Percentiles rank a stretch among this genome's conserved stretches.
phyloP scores from a whole-genome alignment of 257 asterid species.

The Scutellaria minor region DNA sequence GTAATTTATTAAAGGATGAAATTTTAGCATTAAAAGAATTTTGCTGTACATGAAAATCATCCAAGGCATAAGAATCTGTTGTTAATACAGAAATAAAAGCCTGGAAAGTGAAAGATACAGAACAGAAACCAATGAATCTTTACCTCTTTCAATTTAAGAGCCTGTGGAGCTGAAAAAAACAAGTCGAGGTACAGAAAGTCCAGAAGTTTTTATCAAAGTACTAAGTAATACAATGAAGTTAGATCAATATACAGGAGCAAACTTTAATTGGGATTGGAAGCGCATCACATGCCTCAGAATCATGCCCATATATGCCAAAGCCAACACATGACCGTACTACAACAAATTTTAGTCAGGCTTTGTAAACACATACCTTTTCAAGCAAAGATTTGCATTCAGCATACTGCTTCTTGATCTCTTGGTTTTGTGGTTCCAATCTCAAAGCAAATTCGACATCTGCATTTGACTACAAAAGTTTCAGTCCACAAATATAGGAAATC shows the following conservation, averaged over 20 bases:
- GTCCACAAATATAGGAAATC: conserved; percentile 29
- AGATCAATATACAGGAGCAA: not conserved
- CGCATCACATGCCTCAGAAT: not conserved
- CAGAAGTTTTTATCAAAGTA: not conserved
- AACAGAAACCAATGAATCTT: conserved; percentile 6
- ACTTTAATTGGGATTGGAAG: too few species aligned
- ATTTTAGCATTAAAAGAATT: conserved; percentile 17
- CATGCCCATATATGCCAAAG: conserved; percentile 7
- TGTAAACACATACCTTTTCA: conserved; percentile 59
- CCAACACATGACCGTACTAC: not conserved
- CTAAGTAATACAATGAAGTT: too few species aligned
- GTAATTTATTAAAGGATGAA: conserved; percentile 26
- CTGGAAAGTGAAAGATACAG: not conserved
- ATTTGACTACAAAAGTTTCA: conserved; percentile 40
- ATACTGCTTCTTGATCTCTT: conserved; percentile 87
- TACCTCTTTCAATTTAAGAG: conserved; percentile 1
- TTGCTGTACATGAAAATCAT: conserved; percentile 2
- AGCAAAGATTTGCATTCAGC: conserved; percentile 74
- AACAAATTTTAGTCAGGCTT: conserved; percentile 20
- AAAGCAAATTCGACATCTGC: conserved; percentile 90
- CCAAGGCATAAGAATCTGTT: not conserved
- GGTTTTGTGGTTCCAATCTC: conserved; percentile 91
- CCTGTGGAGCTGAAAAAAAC: not conserved
- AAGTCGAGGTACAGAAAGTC: conserved; percentile 3
- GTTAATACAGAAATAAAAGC: conserved; percentile 12